Percentiles rank a stretch among this genome's conserved stretches.
Conservation (phyloP, 2,329 filamentous ascomycete species). For the Cytospora chrysosperma region DNA sequence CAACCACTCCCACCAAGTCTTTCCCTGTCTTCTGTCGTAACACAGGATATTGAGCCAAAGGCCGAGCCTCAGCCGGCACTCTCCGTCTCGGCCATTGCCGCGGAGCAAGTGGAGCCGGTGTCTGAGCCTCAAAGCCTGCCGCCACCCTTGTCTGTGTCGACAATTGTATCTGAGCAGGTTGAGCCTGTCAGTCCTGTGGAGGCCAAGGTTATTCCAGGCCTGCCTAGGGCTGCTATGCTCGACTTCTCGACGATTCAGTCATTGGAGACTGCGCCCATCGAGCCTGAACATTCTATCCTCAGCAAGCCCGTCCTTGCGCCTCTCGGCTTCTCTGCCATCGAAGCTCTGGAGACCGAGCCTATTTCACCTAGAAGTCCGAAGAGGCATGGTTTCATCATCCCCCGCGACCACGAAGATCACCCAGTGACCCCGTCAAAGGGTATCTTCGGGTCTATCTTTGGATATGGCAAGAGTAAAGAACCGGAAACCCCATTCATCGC, state of each 20-base stretch:
- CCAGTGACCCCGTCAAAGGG: constrained; percentile 14
- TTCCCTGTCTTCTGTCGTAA: constrained; percentile 25
- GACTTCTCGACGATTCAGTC: constrained; percentile 43
- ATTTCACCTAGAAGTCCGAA: constrained; percentile 50
- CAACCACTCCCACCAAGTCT: constrained; percentile 16
- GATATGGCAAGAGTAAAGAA: constrained; percentile 44
- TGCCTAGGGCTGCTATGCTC: constrained; percentile 28
- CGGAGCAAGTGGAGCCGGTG: constrained; percentile 35
- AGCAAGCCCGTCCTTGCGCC: constrained; percentile 26
- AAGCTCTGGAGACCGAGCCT: constrained; percentile 47
- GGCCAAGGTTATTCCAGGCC: constrained; percentile 23
- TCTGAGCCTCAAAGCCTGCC: constrained; percentile 21
- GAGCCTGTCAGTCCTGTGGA: constrained; percentile 34
- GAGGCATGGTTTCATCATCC: constrained; percentile 57
- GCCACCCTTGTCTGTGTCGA: constrained; percentile 33
- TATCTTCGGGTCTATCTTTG: constrained; percentile 34
- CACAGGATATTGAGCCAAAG: constrained; percentile 30
- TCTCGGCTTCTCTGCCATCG: constrained; percentile 45
- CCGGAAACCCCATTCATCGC: constrained; percentile 51
- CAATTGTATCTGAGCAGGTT: constrained; percentile 33
- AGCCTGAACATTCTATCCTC: constrained; percentile 29
- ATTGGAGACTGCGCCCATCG: constrained; percentile 45
- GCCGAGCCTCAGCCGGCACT: constrained; percentile 33
- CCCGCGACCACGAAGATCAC: constrained; percentile 42
- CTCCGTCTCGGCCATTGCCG: constrained; percentile 33